Conservation (phyloP, 2,329 filamentous ascomycete genomes). For the Falciphora oryzae region DNA sequence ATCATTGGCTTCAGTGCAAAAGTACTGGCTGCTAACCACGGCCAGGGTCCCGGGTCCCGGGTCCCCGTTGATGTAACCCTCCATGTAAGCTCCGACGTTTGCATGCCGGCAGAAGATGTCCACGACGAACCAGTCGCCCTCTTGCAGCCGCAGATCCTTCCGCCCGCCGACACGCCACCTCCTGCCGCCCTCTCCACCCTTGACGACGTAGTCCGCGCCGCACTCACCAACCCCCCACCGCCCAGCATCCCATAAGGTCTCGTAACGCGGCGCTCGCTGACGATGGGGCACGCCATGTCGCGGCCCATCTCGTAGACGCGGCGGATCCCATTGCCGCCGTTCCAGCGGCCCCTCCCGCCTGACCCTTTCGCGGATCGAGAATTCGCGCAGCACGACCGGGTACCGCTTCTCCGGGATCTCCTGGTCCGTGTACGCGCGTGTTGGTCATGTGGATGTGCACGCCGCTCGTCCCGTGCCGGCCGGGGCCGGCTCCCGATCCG, state of each 20-base stretch:
- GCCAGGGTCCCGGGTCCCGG: no score
- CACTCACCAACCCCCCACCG: conserved; percentile 69
- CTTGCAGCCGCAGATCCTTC: no score
- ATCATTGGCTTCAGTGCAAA: no score
- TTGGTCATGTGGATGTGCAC: conserved; percentile 88
- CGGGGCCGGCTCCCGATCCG: conserved; percentile 65
- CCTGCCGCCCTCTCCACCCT: neutral
- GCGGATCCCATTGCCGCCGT: conserved; percentile 71
- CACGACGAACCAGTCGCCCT: no score
- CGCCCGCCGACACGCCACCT: neutral
- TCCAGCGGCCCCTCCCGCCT: conserved; percentile 59
- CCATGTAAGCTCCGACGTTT: no score
- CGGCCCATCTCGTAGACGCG: conserved; percentile 78
- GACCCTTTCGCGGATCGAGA: conserved; percentile 56
- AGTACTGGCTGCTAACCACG: no score
- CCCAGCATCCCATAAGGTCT: conserved; percentile 79
- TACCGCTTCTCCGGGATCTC: conserved; percentile 76
- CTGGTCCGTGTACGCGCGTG: conserved; percentile 73
- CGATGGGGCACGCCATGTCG: conserved; percentile 70
- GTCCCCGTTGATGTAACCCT: no score
- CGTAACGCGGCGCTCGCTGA: conserved; percentile 71
- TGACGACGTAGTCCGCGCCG: conserved; percentile 36
- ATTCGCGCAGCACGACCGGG: conserved; percentile 66
- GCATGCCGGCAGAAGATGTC: no score
- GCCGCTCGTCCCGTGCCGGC: conserved; percentile 67